Evolutionary conservation across 371 early-diverging fungal species (phyloP).

Genomic region (Rhizopus stolonifer): DNA sequence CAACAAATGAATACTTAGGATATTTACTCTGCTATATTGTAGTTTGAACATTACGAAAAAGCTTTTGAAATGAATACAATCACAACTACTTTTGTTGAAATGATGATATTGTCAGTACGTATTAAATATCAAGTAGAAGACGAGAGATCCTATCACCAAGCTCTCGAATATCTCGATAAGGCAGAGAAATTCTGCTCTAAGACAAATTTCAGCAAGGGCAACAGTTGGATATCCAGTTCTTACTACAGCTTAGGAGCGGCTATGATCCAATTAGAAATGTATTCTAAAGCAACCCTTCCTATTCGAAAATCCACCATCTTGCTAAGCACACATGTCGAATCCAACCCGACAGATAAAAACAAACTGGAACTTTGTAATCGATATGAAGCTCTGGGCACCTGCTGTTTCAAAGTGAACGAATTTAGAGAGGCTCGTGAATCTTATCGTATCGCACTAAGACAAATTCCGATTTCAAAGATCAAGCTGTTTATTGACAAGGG

Average conservation of each 20-base stretch:
- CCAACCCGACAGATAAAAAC: conserved; percentile 24
- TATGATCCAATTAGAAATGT: conserved; percentile 26
- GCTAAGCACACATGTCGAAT: conserved; percentile 29
- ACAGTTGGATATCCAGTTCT: conserved; percentile 35
- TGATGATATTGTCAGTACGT: conserved; percentile 31
- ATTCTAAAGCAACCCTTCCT: conserved; percentile 29
- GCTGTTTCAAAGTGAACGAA: conserved; percentile 31
- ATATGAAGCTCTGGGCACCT: conserved; percentile 39
- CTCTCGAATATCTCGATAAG: conserved; percentile 28
- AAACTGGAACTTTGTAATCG: conserved; percentile 41
- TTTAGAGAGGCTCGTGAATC: conserved; percentile 35
- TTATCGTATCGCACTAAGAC: conserved; percentile 29
- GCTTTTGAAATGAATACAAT: neutral
- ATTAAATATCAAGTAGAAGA: conserved; percentile 29
- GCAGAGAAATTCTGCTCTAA: conserved; percentile 34
- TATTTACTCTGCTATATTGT: too few species aligned
- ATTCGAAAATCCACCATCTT: conserved; percentile 37
- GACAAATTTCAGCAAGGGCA: conserved; percentile 25
- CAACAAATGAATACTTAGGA: too few species aligned
- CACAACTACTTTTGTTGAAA: conserved; percentile 32
- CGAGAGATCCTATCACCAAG: conserved; percentile 23
- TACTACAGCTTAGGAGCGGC: conserved; percentile 38
- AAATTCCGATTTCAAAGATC: conserved; percentile 28
- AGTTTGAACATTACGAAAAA: neutral
- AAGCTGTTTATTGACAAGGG: conserved; percentile 28